Percentiles rank a stretch among this genome's conserved stretches.
These are phyloP conservation scores for Grosmannia huntii DNA, from an alignment of 2,329 filamentous ascomycete genomes.

Conservation along the genomic window DNA sequence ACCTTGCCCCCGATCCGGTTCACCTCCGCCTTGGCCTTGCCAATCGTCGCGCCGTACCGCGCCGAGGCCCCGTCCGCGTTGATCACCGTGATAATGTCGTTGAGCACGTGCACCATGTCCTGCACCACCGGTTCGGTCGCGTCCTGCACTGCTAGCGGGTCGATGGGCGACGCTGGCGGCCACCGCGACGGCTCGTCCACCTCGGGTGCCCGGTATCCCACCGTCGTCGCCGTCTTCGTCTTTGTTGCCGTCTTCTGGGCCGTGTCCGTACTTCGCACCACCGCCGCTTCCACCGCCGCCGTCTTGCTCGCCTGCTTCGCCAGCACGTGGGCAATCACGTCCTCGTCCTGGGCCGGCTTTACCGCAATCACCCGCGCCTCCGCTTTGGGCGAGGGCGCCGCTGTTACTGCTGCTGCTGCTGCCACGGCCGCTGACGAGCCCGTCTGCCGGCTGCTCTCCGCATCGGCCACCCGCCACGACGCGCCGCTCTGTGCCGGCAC, in stretches of 20 bases:
- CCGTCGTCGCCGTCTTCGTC: constrained; percentile 10
- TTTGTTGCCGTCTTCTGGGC: constrained; percentile 11
- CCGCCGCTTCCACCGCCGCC: background rate
- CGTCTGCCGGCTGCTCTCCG: constrained; percentile 42
- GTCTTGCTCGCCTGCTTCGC: background rate
- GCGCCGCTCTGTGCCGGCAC: constrained; percentile 79
- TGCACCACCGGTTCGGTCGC: constrained; percentile 81
- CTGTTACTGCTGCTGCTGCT: background rate
- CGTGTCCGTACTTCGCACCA: background rate
- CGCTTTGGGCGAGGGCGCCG: constrained; percentile 7
- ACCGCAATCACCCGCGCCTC: constrained; percentile 5
- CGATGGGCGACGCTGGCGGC: constrained; percentile 56
- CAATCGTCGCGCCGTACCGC: constrained; percentile 66
- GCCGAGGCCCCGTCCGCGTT: constrained; percentile 71
- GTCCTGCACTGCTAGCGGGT: constrained; percentile 61
- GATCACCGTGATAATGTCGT: constrained; percentile 87
- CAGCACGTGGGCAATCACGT: background rate
- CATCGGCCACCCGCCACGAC: constrained; percentile 63
- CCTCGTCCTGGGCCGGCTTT: background rate
- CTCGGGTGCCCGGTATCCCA: constrained; percentile 41
- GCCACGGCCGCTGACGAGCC: constrained; percentile 8
- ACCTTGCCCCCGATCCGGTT: constrained; percentile 69
- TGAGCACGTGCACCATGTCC: constrained; percentile 87
- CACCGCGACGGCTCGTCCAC: constrained; percentile 53
- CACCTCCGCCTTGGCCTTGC: constrained; percentile 77